Conservation (phyloP, 2,329 filamentous ascomycete genomes). For the Aureobasidium sp. region DNA sequence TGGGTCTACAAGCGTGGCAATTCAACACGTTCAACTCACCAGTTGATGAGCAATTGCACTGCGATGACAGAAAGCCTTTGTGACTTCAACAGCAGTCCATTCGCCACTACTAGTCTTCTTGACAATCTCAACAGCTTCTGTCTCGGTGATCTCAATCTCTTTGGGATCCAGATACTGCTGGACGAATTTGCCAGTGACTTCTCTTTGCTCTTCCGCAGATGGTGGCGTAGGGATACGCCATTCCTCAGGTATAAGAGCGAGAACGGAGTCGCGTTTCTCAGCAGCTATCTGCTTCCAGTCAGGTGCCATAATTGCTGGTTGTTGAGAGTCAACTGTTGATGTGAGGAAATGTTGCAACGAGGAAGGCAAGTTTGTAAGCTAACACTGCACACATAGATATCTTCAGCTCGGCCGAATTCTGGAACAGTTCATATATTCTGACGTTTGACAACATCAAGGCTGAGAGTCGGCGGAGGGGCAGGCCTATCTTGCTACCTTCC, state of each 20-base stretch:
- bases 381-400: not conserved
- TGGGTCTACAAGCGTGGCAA: not conserved
- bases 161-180: constrained; percentile 45
- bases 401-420: not conserved
- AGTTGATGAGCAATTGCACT: constrained; percentile 46
- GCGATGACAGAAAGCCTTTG: constrained; percentile 49
- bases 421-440: not conserved
- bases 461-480: not conserved
- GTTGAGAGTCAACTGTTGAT: not conserved
- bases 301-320: not conserved
- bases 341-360: not conserved
- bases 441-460: not conserved
- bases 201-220: constrained; percentile 43
- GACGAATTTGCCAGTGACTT: constrained; percentile 50
- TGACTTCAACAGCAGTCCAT: constrained; percentile 51
- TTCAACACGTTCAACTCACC: constrained; percentile 19
- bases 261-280: constrained; percentile 47
- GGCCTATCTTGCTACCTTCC: constrained; percentile 8
- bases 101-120: constrained; percentile 44
- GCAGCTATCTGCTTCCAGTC: constrained; percentile 45
- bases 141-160: constrained; percentile 55
- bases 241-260: constrained; percentile 47
- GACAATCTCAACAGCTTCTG: constrained; percentile 49
- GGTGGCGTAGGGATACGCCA: constrained; percentile 47
- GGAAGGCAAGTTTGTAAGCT: not conserved